phyloP scores from a whole-genome alignment of 495 filamentous ascomycete genomes.

The Aspergillus coremiiformis region DNA sequence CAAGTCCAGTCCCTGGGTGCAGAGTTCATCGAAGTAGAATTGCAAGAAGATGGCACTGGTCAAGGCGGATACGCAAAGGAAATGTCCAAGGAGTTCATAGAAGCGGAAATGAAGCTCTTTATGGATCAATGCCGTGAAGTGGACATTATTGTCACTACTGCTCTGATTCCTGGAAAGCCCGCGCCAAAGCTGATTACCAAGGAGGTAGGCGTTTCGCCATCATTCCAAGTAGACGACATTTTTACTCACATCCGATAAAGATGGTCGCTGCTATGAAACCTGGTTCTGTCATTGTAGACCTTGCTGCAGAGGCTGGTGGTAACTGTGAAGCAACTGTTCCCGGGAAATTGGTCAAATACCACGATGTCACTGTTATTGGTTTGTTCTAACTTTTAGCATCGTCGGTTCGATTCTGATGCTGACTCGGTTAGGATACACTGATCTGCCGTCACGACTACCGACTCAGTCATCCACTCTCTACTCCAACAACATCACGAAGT shows the following conservation, averaged over 20 bases:
- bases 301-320: constrained; percentile 73
- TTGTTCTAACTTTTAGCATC: constrained; percentile 13
- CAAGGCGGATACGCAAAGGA: constrained; percentile 78
- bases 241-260: constrained; percentile 7
- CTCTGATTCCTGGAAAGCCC: constrained; percentile 67
- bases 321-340: constrained; percentile 71
- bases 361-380: constrained; percentile 76
- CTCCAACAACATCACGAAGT: constrained; percentile 82
- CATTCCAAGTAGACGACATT: background rate
- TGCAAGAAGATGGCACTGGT: constrained; percentile 77
- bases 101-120: constrained; percentile 81
- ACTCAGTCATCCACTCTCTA: constrained; percentile 78
- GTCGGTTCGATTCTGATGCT: background rate
- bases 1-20: constrained; percentile 80
- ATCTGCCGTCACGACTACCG: constrained; percentile 69
- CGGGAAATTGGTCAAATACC: constrained; percentile 57
- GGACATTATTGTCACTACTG: constrained; percentile 83
- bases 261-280: constrained; percentile 78
- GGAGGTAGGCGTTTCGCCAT: constrained; percentile 25
- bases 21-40: constrained; percentile 75
- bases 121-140: constrained; percentile 72
- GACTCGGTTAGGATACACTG: constrained; percentile 57
- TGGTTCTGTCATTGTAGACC: constrained; percentile 72
- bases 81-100: constrained; percentile 84
- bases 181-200: constrained; percentile 72